phyloP scores from a whole-genome alignment of 257 asterid species.

The Fraxinus cuspidata region DNA sequence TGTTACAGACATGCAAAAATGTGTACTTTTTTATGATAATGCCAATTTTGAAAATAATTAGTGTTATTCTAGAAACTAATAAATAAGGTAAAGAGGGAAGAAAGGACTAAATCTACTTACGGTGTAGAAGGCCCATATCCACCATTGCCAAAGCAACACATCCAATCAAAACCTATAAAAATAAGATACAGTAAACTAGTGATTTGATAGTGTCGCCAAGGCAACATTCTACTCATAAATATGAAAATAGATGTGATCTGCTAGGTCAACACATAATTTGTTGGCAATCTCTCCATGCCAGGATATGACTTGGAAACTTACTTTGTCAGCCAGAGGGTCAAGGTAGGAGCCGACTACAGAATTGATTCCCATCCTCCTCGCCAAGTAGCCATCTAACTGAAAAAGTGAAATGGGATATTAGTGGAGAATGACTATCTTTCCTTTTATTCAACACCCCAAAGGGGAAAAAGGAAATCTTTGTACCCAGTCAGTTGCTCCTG shows the following conservation, averaged over 20 bases:
- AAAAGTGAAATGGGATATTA: slow-evolving; percentile 29
- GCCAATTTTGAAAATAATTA: neutral
- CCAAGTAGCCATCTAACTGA: slow-evolving; percentile 93
- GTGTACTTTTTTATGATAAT: neutral
- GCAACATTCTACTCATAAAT: slow-evolving; percentile 8
- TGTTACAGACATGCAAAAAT: neutral
- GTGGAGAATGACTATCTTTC: neutral
- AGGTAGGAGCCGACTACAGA: slow-evolving; percentile 97
- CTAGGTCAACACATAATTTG: slow-evolving; percentile 13
- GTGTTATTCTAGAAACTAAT: neutral
- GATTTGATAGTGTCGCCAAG: slow-evolving; percentile 4
- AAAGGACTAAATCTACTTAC: slow-evolving; percentile 48
- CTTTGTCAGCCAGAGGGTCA: slow-evolving; percentile 99
- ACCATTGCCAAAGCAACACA: slow-evolving; percentile 93
- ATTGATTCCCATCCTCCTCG: slow-evolving; percentile 84
- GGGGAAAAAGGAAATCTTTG: slow-evolving; percentile 22
- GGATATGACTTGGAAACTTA: slow-evolving; percentile 23
- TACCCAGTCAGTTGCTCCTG: slow-evolving; percentile 98
- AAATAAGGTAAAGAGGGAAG: slow-evolving; percentile 1
- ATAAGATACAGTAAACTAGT: neutral
- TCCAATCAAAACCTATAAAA: slow-evolving; percentile 72
- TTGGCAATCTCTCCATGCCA: slow-evolving; percentile 7
- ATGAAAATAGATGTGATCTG: slow-evolving; percentile 7
- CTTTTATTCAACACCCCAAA: neutral
- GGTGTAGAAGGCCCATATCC: slow-evolving; percentile 74